Base-by-base conservation (phyloP, 345 rosid species). In the Arabidopsis arenosa region DNA sequence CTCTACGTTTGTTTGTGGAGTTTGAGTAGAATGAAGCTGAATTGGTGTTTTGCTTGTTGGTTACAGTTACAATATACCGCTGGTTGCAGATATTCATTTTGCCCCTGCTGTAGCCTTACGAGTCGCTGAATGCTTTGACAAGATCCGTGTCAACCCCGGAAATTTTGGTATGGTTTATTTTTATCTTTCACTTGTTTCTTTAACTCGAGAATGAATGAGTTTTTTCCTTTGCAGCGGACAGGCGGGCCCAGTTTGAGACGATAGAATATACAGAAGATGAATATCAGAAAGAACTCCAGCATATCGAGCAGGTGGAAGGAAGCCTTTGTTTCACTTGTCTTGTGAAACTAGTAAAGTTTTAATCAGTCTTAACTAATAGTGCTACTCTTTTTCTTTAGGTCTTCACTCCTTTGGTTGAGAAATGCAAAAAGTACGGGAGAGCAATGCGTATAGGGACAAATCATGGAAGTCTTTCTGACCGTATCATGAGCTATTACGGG, bases 361-460 rank as follows among this genome's bases (percentile, higher is more conserved):
- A 40, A 9, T 13, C 39, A 28, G 18, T 45, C 9, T 61, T 15
- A 13, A 5, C 17, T 10, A 40, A 17, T 4, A 13, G n/a, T 61
- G 64, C 28, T 63, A 12, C 45, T 75, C 37, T 28, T 14, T 58
- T 61, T 36, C 28, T 30, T 74, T 74, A 95, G 97, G 96, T 95
- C 62, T 95, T 95, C 80, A 88, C 88, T 63, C 97, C 99, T 39
- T 84, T 95, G 84, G 99, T 95, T 80, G 97, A 95, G 83, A 95
- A 95, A 88, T 95, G 97, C 81, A 92, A 92, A 81, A 89, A 88
- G 82, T 89, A 92, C 60, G 97, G 97, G 78, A 89, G 99, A 86
- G 99, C 97, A 3, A 87, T 95, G 93, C 97, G 99, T 62, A 92
- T 95, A 75, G 99, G 99, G 63, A 95, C 99, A 73, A 95, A 95